Evolutionary conservation across 164 flowering plant genomes (phyloP).

Genomic region (Piper betle): DNA sequence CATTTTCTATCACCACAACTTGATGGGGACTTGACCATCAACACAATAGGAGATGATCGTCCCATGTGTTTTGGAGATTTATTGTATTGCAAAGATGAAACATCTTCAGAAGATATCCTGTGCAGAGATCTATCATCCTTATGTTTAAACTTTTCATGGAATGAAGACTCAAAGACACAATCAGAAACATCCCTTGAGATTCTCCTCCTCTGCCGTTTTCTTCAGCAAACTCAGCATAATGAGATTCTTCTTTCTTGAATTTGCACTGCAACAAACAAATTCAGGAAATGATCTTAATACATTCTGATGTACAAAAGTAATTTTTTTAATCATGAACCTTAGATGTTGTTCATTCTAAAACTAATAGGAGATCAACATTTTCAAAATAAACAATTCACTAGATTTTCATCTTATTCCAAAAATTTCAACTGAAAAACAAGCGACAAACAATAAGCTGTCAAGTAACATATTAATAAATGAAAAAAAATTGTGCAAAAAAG

Average conservation of each 20-base stretch:
- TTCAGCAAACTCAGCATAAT: conserved; percentile 29
- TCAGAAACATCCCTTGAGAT: conserved; percentile 19
- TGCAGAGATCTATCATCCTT: conserved; percentile 25
- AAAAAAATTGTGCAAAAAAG: too few species aligned
- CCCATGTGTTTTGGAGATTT: conserved; percentile 34
- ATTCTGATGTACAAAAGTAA: not conserved
- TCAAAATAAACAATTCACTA: too few species aligned
- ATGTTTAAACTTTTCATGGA: conserved; percentile 25
- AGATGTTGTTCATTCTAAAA: too few species aligned
- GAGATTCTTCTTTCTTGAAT: conserved; percentile 28
- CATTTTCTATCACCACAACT: conserved; percentile 39
- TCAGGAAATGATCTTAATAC: not conserved
- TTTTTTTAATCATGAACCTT: too few species aligned
- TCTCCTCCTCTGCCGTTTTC: conserved; percentile 20
- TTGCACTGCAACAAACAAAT: conserved; percentile 17
- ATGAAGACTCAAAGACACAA: conserved; percentile 19
- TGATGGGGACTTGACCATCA: conserved; percentile 56
- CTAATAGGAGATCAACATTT: too few species aligned
- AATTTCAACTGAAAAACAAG: too few species aligned
- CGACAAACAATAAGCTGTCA: too few species aligned
- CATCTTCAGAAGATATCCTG: conserved; percentile 19
- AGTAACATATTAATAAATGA: too few species aligned
- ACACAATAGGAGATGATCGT: conserved; percentile 35
- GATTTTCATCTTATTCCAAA: too few species aligned
- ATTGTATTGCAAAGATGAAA: conserved; percentile 12